Evolutionary conservation across 768 basidiomycete genomes (phyloP).

Genomic region (Sporobolomyces roseus): DNA sequence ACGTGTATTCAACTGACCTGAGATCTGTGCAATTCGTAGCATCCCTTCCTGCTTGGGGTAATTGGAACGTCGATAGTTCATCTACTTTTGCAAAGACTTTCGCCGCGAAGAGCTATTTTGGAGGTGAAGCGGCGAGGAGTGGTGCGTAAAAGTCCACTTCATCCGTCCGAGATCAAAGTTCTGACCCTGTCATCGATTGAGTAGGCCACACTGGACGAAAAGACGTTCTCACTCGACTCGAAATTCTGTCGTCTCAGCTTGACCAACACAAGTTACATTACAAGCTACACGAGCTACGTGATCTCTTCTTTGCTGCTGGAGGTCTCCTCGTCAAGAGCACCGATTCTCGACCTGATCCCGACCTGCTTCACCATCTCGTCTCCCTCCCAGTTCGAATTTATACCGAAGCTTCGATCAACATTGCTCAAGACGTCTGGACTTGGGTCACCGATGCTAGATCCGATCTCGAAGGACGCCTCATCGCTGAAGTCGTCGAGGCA

Average conservation of each 20-base stretch:
- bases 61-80: slow-evolving; percentile 73
- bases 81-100: slow-evolving; percentile 78
- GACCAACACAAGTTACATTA: slow-evolving; percentile 65
- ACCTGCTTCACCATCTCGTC: slow-evolving; percentile 80
- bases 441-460: slow-evolving; percentile 89
- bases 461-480: slow-evolving; percentile 71
- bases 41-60: slow-evolving; percentile 49
- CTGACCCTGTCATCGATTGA: neutral
- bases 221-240: slow-evolving; percentile 63
- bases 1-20: too few species aligned
- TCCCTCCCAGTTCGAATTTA: slow-evolving; percentile 82
- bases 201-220: neutral
- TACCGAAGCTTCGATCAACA: slow-evolving; percentile 75
- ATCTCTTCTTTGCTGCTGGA: slow-evolving; percentile 79
- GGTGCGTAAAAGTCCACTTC: neutral
- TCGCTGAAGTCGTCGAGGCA: slow-evolving; percentile 77
- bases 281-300: slow-evolving; percentile 75
- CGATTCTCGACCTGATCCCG: slow-evolving; percentile 66
- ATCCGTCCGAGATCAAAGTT: neutral
- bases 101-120: slow-evolving; percentile 81
- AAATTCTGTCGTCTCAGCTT: slow-evolving; percentile 62
- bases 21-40: slow-evolving; percentile 45
- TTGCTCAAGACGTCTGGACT: slow-evolving; percentile 91
- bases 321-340: slow-evolving; percentile 66
- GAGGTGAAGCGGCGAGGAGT: slow-evolving; percentile 33